These are phyloP conservation scores for Saprolegnia diclina DNA, from an alignment of 352 stramenopile genomes.

Conservation along the genomic window DNA sequence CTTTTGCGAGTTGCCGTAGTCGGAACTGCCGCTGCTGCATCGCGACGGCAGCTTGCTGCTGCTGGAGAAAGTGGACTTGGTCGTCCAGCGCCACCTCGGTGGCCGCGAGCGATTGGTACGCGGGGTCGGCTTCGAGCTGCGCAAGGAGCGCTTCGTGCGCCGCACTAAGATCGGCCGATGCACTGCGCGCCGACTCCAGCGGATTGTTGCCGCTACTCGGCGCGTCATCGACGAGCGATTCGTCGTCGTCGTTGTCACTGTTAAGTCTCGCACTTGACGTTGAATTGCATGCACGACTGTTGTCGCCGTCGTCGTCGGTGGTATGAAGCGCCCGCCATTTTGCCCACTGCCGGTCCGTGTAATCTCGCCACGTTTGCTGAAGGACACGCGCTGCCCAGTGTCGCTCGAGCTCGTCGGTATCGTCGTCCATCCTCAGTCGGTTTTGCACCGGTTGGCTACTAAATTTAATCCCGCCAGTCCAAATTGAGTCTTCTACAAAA, in stretches of 20 bases:
- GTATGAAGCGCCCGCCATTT: neutral
- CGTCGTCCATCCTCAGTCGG: neutral
- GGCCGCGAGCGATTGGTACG: slow-evolving; percentile 15
- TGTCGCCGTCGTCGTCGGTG: neutral
- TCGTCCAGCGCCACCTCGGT: slow-evolving; percentile 16
- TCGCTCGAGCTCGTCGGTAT: slow-evolving; percentile 10
- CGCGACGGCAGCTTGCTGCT: slow-evolving; percentile 13
- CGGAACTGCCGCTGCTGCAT: slow-evolving; percentile 11
- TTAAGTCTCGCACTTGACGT: too few species aligned
- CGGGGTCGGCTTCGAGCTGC: slow-evolving; percentile 1
- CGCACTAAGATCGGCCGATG: neutral
- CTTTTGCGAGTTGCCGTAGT: neutral
- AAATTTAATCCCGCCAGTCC: neutral
- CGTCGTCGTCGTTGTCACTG: neutral
- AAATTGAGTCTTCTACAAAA: too few species aligned
- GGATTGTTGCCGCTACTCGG: neutral
- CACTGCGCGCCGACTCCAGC: neutral
- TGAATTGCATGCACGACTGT: too few species aligned
- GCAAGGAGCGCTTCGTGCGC: neutral
- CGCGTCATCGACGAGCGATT: neutral
- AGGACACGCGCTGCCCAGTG: slow-evolving; percentile 22
- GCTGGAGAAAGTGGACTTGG: slow-evolving; percentile 4
- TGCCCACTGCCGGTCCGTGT: slow-evolving; percentile 18
- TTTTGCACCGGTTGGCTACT: neutral
- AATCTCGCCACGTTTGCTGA: slow-evolving; percentile 21